Evolutionary conservation across 2,329 filamentous ascomycete genomes (phyloP).

Genomic region (Monosporascus cannonballus): DNA sequence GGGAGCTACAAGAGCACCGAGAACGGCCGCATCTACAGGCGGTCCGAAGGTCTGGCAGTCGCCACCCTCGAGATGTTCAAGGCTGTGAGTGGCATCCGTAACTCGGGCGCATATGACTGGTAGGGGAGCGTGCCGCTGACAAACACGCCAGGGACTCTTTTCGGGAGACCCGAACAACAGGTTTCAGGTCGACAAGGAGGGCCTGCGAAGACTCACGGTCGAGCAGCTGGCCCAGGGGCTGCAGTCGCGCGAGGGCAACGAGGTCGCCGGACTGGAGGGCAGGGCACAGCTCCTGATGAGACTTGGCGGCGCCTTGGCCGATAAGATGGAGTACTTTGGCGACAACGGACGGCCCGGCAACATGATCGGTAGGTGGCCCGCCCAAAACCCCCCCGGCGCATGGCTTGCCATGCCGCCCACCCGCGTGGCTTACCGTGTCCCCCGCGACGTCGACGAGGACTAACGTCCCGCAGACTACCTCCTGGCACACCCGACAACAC

Average conservation of each 20-base stretch:
- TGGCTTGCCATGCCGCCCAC: no score
- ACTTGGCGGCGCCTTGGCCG: conserved; percentile 65
- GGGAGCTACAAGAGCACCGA: conserved; percentile 94
- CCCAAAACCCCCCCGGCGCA: no score
- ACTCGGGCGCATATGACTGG: conserved; percentile 4
- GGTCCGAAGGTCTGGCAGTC: conserved; percentile 60
- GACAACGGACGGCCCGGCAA: conserved; percentile 80
- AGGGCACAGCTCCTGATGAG: conserved; percentile 72
- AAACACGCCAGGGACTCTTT: conserved; percentile 59
- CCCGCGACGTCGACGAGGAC: background rate
- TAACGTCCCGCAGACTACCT: conserved; percentile 63
- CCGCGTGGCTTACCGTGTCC: no score
- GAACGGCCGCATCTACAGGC: conserved; percentile 72
- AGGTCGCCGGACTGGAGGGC: conserved; percentile 78
- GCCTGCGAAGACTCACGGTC: conserved; percentile 66
- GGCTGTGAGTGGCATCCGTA: conserved; percentile 28
- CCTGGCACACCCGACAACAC: conserved; percentile 84
- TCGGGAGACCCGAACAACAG: conserved; percentile 77
- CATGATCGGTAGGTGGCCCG: conserved; percentile 67
- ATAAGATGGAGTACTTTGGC: conserved; percentile 80
- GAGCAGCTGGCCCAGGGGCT: conserved; percentile 73
- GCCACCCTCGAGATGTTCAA: conserved; percentile 88
- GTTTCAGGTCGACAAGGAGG: conserved; percentile 82
- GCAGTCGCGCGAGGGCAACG: conserved; percentile 76
- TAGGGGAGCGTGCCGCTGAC: background rate